Percentiles rank a stretch among this genome's conserved stretches.
Evolutionary conservation across 345 rosid genomes (phyloP).

Genomic region (Sisymbrium irio): DNA sequence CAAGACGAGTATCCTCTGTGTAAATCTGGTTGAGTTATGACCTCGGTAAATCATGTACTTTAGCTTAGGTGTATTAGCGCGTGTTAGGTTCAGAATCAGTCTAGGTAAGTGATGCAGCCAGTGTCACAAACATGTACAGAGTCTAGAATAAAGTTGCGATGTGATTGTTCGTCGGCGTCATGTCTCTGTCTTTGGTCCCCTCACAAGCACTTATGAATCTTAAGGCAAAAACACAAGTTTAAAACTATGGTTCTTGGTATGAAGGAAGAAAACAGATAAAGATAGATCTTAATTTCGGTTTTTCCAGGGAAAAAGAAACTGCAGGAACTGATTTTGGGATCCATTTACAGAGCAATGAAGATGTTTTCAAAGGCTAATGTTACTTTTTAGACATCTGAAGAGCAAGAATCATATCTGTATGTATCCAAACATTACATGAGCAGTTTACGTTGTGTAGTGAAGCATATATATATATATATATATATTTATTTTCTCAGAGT

Average conservation of each 20-base stretch:
- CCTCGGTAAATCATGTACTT: background rate
- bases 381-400: background rate
- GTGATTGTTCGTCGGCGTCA: slow-evolving; percentile 8
- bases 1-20: background rate
- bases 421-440: background rate
- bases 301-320: background rate
- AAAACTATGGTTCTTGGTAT: background rate
- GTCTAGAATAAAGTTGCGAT: slow-evolving; percentile 10
- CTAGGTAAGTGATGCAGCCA: slow-evolving; percentile 16
- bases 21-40: slow-evolving; percentile 1
- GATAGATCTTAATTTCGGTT: background rate
- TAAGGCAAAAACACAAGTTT: background rate
- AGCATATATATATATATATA: too few relatives aligned
- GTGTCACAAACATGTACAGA: slow-evolving; percentile 19
- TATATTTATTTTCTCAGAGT: background rate
- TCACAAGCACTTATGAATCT: slow-evolving; percentile 3
- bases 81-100: slow-evolving; percentile 30
- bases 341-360: slow-evolving; percentile 5
- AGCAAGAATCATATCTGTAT: background rate
- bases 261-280: background rate
- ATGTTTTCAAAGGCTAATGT: background rate
- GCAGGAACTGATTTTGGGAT: background rate
- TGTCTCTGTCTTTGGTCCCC: background rate
- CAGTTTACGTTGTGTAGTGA: background rate
- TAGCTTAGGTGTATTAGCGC: slow-evolving; percentile 4